Evolutionary conservation across 73 alveolate genomes (phyloP).

Genomic region (Diophrys appendiculata): DNA sequence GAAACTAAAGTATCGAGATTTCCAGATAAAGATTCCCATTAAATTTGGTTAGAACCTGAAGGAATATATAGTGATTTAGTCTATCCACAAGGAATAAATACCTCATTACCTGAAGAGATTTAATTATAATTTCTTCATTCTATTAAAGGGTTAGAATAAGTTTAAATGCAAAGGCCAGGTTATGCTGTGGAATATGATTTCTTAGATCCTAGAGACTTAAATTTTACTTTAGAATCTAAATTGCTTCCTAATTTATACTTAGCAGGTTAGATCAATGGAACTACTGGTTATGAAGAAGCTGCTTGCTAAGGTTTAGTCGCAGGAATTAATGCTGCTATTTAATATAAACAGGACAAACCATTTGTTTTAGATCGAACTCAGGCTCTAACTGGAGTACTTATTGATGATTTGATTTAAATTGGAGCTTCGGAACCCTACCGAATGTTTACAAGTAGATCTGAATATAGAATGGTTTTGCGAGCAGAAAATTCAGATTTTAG

Average conservation of each 20-base stretch:
- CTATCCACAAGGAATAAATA: constrained; percentile 70
- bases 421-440: constrained; percentile 76
- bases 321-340: constrained; percentile 61
- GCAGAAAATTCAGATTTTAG: constrained; percentile 73
- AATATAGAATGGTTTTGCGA: constrained; percentile 52
- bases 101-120: constrained; percentile 63
- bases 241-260: constrained; percentile 33
- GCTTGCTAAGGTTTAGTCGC: constrained; percentile 71
- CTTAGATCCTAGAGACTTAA: constrained; percentile 52
- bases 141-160: constrained; percentile 50
- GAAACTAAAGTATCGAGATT: constrained; percentile 56
- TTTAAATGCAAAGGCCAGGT: constrained; percentile 44
- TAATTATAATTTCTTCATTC: constrained; percentile 41
- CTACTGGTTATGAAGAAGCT: constrained; percentile 80
- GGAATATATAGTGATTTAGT: constrained; percentile 54
- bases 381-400: constrained; percentile 63
- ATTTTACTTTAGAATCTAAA: constrained; percentile 59
- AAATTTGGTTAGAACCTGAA: constrained; percentile 77
- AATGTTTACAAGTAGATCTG: constrained; percentile 72
- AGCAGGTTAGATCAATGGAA: constrained; percentile 74
- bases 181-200: constrained; percentile 69
- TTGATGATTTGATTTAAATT: constrained; percentile 58
- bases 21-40: constrained; percentile 63
- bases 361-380: constrained; percentile 38
- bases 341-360: constrained; percentile 24